phyloP scores from a whole-genome alignment of 306 rosid genomes.

The Trichosanthes truncata region DNA sequence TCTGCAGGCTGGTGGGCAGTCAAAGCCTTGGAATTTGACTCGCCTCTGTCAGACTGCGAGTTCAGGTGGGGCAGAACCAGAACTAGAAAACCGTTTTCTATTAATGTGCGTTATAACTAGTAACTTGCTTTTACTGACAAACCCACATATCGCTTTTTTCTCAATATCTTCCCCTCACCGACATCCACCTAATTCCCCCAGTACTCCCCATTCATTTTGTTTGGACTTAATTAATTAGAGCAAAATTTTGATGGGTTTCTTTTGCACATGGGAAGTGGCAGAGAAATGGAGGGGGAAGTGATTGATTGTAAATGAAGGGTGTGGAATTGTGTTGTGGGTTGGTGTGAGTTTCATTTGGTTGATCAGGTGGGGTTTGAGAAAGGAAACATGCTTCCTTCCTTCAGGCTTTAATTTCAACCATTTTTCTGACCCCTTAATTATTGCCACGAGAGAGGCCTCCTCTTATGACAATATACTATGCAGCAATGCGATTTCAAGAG shows the following conservation, averaged over 20 bases:
- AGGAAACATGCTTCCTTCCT: background rate
- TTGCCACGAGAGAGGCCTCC: too few relatives aligned
- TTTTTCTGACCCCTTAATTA: too few relatives aligned
- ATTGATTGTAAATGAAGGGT: background rate
- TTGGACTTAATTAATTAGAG: background rate
- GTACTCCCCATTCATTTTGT: background rate
- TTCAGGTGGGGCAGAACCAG: background rate
- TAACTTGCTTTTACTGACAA: background rate
- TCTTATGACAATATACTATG: too few relatives aligned
- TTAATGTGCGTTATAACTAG: background rate
- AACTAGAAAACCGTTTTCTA: background rate
- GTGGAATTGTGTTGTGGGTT: background rate
- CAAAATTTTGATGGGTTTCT: background rate
- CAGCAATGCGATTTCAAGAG: background rate
- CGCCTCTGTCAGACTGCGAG: background rate
- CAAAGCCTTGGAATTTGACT: constrained; percentile 11
- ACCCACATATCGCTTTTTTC: background rate
- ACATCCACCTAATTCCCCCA: background rate
- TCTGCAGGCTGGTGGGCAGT: background rate
- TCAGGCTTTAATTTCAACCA: too few relatives aligned
- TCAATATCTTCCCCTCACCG: background rate
- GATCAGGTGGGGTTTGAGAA: background rate
- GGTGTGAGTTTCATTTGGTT: background rate
- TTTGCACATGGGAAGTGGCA: background rate
- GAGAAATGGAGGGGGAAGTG: background rate